Evolutionary conservation across 2,329 filamentous ascomycete species (phyloP).

Genomic region (Aureobasidium uvarum): DNA sequence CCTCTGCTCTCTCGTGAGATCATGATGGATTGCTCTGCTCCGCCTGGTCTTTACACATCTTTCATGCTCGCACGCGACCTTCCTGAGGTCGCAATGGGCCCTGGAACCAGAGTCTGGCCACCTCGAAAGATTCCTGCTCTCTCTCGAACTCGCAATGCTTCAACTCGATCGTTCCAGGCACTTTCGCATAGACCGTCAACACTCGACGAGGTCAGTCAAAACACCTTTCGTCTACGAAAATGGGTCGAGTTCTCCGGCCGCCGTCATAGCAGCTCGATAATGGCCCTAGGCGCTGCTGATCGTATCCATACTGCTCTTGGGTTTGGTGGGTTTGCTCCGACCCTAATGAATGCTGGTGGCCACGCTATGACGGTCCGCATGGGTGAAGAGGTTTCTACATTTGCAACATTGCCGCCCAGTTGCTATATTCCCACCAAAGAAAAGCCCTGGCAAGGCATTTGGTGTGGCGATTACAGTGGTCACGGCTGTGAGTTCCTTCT

Average conservation of each 20-base stretch:
- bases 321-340: conserved; percentile 23
- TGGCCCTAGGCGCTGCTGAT: conserved; percentile 32
- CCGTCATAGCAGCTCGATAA: conserved; percentile 34
- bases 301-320: conserved; percentile 31
- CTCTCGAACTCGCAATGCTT: conserved; percentile 56
- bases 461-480: conserved; percentile 83
- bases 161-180: conserved; percentile 46
- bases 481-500: conserved; percentile 89
- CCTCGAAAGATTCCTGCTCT: conserved; percentile 65
- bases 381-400: conserved; percentile 57
- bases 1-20: conserved; percentile 48
- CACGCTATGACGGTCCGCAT: conserved; percentile 42
- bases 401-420: conserved; percentile 69
- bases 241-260: conserved; percentile 66
- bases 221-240: conserved; percentile 69
- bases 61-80: conserved; percentile 63
- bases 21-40: conserved; percentile 47
- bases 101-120: conserved; percentile 63
- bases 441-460: conserved; percentile 87
- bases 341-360: conserved; percentile 29
- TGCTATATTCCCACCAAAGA: conserved; percentile 76
- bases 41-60: conserved; percentile 58
- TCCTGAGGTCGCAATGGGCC: conserved; percentile 45
- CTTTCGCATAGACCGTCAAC: conserved; percentile 51
- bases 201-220: conserved; percentile 62